phyloP scores from a whole-genome alignment of 2,329 filamentous ascomycete species.

The Sclerotinia trifoliorum region DNA sequence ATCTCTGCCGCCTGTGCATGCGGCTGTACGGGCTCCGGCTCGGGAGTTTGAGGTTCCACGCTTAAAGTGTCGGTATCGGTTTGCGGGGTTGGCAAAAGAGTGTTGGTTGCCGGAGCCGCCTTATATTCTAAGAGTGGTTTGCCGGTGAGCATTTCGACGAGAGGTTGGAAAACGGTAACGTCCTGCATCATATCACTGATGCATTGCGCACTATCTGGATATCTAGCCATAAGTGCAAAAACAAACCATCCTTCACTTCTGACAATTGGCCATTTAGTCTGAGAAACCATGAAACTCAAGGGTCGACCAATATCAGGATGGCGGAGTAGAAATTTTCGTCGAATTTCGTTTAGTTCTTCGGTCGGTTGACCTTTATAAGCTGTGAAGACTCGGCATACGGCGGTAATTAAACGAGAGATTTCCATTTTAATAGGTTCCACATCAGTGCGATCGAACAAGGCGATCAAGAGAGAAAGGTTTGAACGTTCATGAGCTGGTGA shows the following conservation, averaged over 20 bases:
- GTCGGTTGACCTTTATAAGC: conserved; percentile 39
- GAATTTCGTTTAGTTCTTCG: conserved; percentile 41
- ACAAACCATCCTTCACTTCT: conserved; percentile 63
- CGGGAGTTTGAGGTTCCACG: conserved; percentile 8
- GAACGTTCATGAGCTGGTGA: conserved; percentile 40
- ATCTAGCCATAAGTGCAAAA: conserved; percentile 58
- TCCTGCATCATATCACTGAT: conserved; percentile 47
- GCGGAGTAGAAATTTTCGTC: conserved; percentile 37
- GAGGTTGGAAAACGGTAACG: conserved; percentile 45
- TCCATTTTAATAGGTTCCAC: conserved; percentile 59
- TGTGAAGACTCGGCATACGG: conserved; percentile 56
- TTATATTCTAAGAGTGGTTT: conserved; percentile 38
- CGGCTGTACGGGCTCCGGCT: conserved; percentile 29
- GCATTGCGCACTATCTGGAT: conserved; percentile 49
- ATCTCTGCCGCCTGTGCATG: conserved; percentile 43
- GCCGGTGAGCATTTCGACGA: conserved; percentile 52
- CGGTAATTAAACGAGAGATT: conserved; percentile 53
- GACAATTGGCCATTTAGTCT: conserved; percentile 58
- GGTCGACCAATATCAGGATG: conserved; percentile 40
- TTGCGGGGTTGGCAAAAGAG: background rate
- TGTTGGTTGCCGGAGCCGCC: background rate
- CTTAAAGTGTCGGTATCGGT: background rate
- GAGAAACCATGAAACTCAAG: conserved; percentile 54
- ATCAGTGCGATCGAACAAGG: conserved; percentile 47
- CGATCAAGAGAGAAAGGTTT: conserved; percentile 44